A percentile compares a stretch with the other conserved stretches of the same genome.
These are phyloP conservation scores for Comarum palustre DNA, from an alignment of 306 rosid genomes.

Conservation along the genomic window DNA sequence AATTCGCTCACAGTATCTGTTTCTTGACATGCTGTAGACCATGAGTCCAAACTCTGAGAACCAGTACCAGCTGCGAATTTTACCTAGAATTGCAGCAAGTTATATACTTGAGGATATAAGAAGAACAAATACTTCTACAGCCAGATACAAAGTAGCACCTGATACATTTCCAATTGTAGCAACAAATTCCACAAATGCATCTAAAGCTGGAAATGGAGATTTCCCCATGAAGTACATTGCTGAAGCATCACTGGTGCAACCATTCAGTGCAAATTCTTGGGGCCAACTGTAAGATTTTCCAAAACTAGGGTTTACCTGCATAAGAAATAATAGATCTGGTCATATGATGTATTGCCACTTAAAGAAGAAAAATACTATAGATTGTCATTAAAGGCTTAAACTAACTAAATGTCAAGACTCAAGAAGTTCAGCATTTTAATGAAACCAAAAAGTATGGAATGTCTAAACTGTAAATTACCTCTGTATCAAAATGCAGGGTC, in stretches of 20 bases:
- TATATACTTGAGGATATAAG: neutral
- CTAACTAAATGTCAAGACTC: neutral
- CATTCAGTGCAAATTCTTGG: conserved; percentile 35
- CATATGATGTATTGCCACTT: neutral
- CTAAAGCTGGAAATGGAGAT: conserved; percentile 80
- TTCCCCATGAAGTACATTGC: conserved; percentile 62
- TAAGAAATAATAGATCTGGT: conserved; percentile 16
- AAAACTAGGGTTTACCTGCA: conserved; percentile 53
- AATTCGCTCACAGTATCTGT: conserved; percentile 83
- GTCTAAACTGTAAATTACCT: conserved; percentile 49
- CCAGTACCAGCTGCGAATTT: conserved; percentile 82
- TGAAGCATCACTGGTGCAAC: conserved; percentile 47
- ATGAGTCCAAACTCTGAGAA: conserved; percentile 79
- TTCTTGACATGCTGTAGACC: conserved; percentile 89
- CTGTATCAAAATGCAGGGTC: conserved; percentile 77
- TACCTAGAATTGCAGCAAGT: conserved; percentile 50
- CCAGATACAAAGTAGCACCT: conserved; percentile 41
- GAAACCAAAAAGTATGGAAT: neutral
- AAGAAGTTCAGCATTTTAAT: neutral
- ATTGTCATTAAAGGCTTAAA: neutral
- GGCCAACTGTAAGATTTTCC: conserved; percentile 31
- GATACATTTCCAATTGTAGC: conserved; percentile 62
- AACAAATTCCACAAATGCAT: conserved; percentile 60
- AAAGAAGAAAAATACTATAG: neutral
- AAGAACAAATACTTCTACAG: neutral